These are phyloP conservation scores for Exserohilum turcica DNA, from an alignment of 2,329 filamentous ascomycete genomes.

Conservation along the genomic window DNA sequence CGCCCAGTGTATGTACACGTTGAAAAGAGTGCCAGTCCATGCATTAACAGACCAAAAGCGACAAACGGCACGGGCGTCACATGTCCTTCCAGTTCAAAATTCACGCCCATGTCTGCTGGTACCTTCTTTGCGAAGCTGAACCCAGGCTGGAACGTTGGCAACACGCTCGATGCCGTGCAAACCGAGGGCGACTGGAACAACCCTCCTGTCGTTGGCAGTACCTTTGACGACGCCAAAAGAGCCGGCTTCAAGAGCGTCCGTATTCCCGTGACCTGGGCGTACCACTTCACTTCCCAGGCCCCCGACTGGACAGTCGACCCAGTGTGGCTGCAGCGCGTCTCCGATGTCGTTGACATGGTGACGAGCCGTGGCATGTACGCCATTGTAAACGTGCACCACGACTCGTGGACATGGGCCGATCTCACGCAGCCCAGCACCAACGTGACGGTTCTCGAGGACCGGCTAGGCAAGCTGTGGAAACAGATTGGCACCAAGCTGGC, in stretches of 20 bases:
- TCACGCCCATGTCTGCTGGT: constrained; percentile 54
- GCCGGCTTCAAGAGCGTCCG: constrained; percentile 64
- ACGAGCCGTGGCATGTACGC: constrained; percentile 57
- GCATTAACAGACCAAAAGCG: not conserved
- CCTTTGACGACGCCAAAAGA: constrained; percentile 59
- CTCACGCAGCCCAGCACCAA: constrained; percentile 55
- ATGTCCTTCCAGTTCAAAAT: constrained; percentile 50
- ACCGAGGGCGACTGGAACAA: constrained; percentile 66
- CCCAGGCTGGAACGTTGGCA: constrained; percentile 66
- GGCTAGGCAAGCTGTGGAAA: constrained; percentile 61
- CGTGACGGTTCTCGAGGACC: constrained; percentile 59
- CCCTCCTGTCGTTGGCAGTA: constrained; percentile 54
- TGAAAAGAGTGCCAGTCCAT: not conserved
- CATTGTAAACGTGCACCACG: constrained; percentile 65
- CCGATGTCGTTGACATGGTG: constrained; percentile 63
- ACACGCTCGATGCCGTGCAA: constrained; percentile 62
- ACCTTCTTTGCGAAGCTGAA: constrained; percentile 57
- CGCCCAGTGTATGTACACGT: constrained; percentile 17
- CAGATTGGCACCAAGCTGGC: constrained; percentile 62
- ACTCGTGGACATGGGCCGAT: constrained; percentile 65
- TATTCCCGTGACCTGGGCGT: constrained; percentile 64
- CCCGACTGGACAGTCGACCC: constrained; percentile 61
- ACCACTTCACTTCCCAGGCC: constrained; percentile 59
- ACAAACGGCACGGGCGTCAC: constrained; percentile 28
- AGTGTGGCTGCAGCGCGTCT: constrained; percentile 62